Evolutionary conservation across 2,329 filamentous ascomycete species (phyloP), one percentile per base, ranked within the genome.

Genomic region (Grosmannia clavigera): DNA sequence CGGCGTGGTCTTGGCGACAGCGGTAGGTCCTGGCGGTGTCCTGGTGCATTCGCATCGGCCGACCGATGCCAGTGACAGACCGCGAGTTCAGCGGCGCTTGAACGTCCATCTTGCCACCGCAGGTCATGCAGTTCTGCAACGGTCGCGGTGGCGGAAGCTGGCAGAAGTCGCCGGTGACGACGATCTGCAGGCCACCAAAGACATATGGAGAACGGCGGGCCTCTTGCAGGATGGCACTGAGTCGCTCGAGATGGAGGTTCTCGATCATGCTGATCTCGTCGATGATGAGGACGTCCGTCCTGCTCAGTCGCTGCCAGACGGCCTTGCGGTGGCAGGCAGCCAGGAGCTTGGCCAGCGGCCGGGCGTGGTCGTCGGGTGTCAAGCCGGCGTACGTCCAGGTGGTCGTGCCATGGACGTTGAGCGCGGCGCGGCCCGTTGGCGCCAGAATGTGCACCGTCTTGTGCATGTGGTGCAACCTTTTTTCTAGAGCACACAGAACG

Each of bases 191-290:
- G 2, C 80, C 81, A 1, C 75, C 75, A 63, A 75, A 73, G 2
- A 72, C 66, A 2, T 60, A 61, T 10, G 65, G 1, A 61, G 64
- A 56, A 10, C 29, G 19, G 51, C 70, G 68, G 29, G 68, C 70
- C 1, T 58, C 62, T 61, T 80, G 79, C 71, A 77, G 75, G 3
- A 81, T 65, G 3, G 65, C 67, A 60, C 80, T 78, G 14, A 82
- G 68, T 14, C 81, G 75, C 61, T 81, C 76, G 33, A 84, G 77
- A 55, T 78, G 72, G 7, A 75, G 67, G 59, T 78, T 81, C 57
- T 83, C 80, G n/a, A 86, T 74, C 84, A 87, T 87, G 63, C 78
- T 83, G 61, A 87, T 81, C 68, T 87, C 84, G 64, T 87, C 83
- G 19, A 87, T 81, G 29, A 87, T 75, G 1, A 87, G 72, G 0